Base-by-base conservation (phyloP, 352 stramenopile genomes). In the Globisporangium paddicum region DNA sequence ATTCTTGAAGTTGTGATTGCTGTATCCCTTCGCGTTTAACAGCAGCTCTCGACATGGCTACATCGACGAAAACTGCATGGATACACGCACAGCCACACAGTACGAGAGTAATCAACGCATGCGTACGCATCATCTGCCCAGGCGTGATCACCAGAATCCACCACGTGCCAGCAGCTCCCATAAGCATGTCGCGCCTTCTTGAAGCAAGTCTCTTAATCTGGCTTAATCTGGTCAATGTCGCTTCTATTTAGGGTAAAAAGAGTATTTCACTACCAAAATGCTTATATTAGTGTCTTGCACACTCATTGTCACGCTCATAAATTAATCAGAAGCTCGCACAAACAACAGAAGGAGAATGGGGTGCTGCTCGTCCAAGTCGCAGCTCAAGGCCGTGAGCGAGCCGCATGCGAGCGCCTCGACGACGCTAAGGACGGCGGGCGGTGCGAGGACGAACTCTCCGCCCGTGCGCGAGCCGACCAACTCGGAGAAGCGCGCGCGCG, bases 301-400 rank as follows among this genome's bases (percentile, higher is more conserved):
- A 2, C 18, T 40, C 35, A 14, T 14, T 16, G 8, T 18, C 18
- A 5, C 37, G 40, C 40, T 23, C 40, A 46, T 46, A 23, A 23
- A 47, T 41, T 54, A 41, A 54, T 54, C 47, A 54, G 47, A 53
- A 34, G 25, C 25, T 16, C n/a, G 14, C 26, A 18, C n/a, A n/a
- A n/a, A n/a, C 38, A 44, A 19, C 38, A 35, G 21, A 26, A n/a
- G 25, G 19, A 70, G 2, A 57, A 90, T 90, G 81, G 81, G 81
- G 28, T 90, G 81, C 67, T 85, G 75, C 61, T 87, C 75, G 48
- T 88, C 81, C 58, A 90, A 85, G 66, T 42, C 62, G 30, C 68
- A 76, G 56, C 64, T 79, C 40, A 63, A 77, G 63, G 47, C 65
- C 16, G 68, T 76, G 26, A 71, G 68, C 55, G 49, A 71, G 46